Evolutionary conservation across 2,329 filamentous ascomycete species (phyloP).

Genomic region (Cercospora sp.): DNA sequence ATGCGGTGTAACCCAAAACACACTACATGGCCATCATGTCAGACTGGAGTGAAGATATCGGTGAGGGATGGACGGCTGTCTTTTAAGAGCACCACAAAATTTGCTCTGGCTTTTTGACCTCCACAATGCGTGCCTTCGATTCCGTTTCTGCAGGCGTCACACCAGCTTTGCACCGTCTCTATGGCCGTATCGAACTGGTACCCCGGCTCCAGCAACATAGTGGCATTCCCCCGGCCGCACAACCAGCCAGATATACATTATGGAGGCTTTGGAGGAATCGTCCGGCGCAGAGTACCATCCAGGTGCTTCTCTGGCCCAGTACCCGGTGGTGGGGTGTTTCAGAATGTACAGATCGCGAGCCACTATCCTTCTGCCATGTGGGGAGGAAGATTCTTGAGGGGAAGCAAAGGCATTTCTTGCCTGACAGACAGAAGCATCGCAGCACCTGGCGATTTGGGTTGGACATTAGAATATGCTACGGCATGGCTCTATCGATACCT

Average conservation of each 20-base stretch:
- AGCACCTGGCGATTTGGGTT: slow-evolving; percentile 38
- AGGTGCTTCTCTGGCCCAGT: not conserved
- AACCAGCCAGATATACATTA: slow-evolving; percentile 11
- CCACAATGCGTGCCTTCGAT: not conserved
- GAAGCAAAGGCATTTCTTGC: slow-evolving; percentile 11
- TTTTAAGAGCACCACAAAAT: not conserved
- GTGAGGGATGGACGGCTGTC: not conserved
- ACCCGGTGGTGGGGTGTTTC: not conserved
- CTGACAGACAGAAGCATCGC: slow-evolving; percentile 30
- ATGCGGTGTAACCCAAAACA: not conserved
- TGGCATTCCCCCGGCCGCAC: slow-evolving; percentile 4
- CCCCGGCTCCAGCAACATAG: slow-evolving; percentile 4
- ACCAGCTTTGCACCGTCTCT: not conserved
- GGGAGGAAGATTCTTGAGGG: slow-evolving; percentile 8
- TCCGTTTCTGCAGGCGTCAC: not conserved
- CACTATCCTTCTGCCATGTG: not conserved
- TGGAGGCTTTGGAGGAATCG: not conserved
- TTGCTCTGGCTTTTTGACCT: not conserved
- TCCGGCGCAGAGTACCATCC: not conserved
- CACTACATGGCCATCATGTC: not conserved
- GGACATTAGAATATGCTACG: slow-evolving; percentile 47
- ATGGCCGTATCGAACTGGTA: slow-evolving; percentile 9
- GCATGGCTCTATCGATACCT: slow-evolving; percentile 43
- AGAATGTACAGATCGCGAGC: not conserved
- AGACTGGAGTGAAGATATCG: not conserved